Conservation (phyloP, 2,329 filamentous ascomycete genomes). For the Paecilomyces sp. region DNA sequence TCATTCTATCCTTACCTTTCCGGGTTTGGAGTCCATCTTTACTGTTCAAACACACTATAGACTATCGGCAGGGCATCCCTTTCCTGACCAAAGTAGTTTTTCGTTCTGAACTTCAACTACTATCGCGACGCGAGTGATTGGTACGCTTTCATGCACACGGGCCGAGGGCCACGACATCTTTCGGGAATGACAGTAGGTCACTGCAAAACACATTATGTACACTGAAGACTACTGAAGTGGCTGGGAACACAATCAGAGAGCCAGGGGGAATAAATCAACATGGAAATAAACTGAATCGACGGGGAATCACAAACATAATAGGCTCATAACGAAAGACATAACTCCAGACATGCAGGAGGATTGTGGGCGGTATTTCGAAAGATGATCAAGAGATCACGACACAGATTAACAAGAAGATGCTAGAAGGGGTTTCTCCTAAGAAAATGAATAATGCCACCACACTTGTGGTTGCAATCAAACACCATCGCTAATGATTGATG, state of each 20-base stretch:
- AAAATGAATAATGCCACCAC: background rate
- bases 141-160: background rate
- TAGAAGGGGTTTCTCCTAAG: background rate
- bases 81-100: background rate
- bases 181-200: background rate
- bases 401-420: background rate
- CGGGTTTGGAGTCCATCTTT: too few species aligned
- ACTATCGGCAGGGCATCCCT: too few species aligned
- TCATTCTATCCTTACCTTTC: too few species aligned
- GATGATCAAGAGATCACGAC: background rate
- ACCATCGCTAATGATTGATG: slow-evolving; percentile 9
- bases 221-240: background rate
- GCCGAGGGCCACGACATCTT: background rate
- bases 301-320: background rate
- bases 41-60: too few species aligned
- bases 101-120: background rate
- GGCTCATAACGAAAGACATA: background rate
- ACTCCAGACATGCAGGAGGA: background rate
- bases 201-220: background rate
- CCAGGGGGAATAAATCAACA: background rate
- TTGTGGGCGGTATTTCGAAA: background rate
- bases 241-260: background rate
- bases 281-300: background rate
- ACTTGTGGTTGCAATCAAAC: slow-evolving; percentile 2
- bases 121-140: background rate